Evolutionary conservation across 2,329 filamentous ascomycete genomes (phyloP), one percentile per base, ranked within the genome.

Genomic region (Epichloe hybrida): DNA sequence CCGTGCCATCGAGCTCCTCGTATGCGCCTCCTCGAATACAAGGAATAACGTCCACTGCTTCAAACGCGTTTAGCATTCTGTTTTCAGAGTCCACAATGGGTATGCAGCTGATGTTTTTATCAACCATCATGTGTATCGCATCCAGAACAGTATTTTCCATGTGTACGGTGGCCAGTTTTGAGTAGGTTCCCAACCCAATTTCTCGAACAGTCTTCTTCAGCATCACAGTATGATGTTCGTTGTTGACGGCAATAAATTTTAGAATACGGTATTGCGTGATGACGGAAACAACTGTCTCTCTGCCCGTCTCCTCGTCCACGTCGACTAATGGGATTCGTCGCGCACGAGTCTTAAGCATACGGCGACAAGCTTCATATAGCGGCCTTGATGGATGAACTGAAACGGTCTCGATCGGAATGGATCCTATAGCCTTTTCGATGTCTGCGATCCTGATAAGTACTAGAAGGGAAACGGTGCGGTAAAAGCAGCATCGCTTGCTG

Each of bases 231-330:
- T 95, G 86, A 59, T 84, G 82, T 61, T 83, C 80, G 59, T 79
- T 80, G 68, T 98, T 98, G 68, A 98, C 91, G 11, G 93, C 90
- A 55, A 98, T 94, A 66, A 98, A 98, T 66, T 98, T 98, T 56
- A 98, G 79, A 59, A 98, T 97, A 52, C 94, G 86, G 69, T 98
- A 98, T 67, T 98, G 93, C 0, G 93, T 98, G 53, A 98, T 86
- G 54, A 98, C 93, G 60, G 89, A 96, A 54, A 98, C 87, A 17
- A 98, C 89, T 70, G 91, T 93, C 62, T 93, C 83, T 55, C 89
- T 80, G 51, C 86, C 83, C 2, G 93, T 98, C 69, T 98, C 93
- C 63, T 94, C 90, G 63, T 98, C 93, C 56, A 87, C 79, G 59
- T 96, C 93, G 53, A 98, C 85, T 6, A 98, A 77, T 1, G 93